Evolutionary conservation across 2,329 filamentous ascomycete genomes (phyloP), one percentile per base, ranked within the genome.

Genomic region (Penicillium sp.): DNA sequence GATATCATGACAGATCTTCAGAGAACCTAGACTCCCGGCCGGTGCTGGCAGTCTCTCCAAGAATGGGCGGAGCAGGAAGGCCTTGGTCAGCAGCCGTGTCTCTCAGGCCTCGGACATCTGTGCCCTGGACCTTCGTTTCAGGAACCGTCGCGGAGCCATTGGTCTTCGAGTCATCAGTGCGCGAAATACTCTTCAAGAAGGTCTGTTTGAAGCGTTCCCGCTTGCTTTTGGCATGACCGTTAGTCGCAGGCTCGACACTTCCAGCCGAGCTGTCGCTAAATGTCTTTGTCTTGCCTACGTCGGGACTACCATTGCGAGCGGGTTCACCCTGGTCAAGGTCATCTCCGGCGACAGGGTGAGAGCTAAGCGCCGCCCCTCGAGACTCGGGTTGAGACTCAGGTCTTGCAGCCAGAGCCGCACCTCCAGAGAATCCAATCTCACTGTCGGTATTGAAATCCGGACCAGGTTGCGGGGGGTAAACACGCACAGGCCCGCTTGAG

Each of bases 1-100:
- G 22, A 44, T 20, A 52, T 25, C 12, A 62, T 67, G 54, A 74
- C 50, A 75, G 51, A 59, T 73, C 70, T 42, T 75, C 72, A 1
- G 71, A 73, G 53, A 75, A 75, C 46, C 69, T 62, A 2, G 72
- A 74, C 43, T 71, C 71, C 6, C 72, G 66, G 12, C 58, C 64
- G 14, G 67, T 60, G 51, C 64, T 67, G 42, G 63, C 53, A 40
- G 65, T 68, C 14, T 69, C 69, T n/a, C 55, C 57, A 44, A 64
- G 53, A n/a, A 52, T 51, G 6, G 69, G 69, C 5, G 72, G 72
- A 2, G 57, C 62, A 42, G 65, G 63, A 25, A 73, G 58, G 9
- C 67, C 65, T 15, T 71, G 70, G 9, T 70, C 70, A 9, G 53
- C 35, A 22, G 68, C 72, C 47, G 64, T 69, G 26, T 70, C 63